Conservation (phyloP, 2,329 filamentous ascomycete genomes). For the Sclerotinia glacialis region DNA sequence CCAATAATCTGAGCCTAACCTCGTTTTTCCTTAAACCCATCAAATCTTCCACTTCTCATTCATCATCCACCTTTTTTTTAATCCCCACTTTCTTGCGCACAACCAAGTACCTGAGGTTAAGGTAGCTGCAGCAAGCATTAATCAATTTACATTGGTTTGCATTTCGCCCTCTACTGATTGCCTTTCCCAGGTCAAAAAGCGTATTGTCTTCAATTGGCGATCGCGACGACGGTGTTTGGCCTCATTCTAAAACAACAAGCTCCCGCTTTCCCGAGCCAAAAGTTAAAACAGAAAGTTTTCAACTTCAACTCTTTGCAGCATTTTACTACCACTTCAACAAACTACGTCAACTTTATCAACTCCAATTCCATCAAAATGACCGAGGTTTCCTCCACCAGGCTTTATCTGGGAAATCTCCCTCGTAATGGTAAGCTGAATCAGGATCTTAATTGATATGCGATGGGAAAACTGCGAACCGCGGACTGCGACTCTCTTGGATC, state of each 20-base stretch:
- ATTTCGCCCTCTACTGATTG: neutral
- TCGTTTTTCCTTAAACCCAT: neutral
- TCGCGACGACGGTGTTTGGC: slow-evolving; percentile 9
- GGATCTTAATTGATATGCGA: neutral
- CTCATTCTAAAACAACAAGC: neutral
- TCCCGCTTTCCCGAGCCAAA: neutral
- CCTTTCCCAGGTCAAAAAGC: neutral
- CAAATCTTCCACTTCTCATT: slow-evolving; percentile 1
- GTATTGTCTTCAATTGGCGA: neutral
- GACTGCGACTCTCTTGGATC: neutral
- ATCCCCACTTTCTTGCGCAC: slow-evolving; percentile 24
- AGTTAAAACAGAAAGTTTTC: slow-evolving; percentile 13
- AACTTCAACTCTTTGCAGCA: neutral
- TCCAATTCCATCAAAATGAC: slow-evolving; percentile 48
- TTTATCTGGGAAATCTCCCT: slow-evolving; percentile 97
- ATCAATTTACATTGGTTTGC: slow-evolving; percentile 16
- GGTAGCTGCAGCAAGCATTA: slow-evolving; percentile 23
- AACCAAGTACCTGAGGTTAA: slow-evolving; percentile 12
- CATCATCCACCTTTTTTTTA: slow-evolving; percentile 13
- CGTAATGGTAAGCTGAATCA: slow-evolving; percentile 71
- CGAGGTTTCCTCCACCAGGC: slow-evolving; percentile 91
- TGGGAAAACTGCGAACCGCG: too few species aligned
- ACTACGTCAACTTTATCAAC: slow-evolving; percentile 12
- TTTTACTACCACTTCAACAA: neutral
- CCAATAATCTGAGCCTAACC: slow-evolving; percentile 8